A percentile compares a stretch with the other conserved stretches of the same genome.
These are phyloP conservation scores for Cystobasidium onofrii DNA, from an alignment of 768 basidiomycete genomes.

Conservation along the genomic window DNA sequence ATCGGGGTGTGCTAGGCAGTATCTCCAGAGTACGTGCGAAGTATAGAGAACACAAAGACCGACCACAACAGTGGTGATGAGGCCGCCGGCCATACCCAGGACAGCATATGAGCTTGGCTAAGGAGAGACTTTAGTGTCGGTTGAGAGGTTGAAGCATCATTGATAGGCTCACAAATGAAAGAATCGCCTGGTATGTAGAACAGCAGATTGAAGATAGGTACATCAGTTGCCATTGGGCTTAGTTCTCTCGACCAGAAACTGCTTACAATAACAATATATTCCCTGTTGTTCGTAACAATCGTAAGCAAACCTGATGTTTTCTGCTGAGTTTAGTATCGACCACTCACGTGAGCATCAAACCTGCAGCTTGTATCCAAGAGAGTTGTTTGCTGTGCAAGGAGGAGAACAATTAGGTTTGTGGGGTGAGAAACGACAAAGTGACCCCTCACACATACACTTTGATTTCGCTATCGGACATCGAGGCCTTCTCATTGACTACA, in stretches of 20 bases:
- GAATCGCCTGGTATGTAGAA: background rate
- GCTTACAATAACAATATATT: slow-evolving; percentile 25
- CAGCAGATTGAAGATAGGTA: background rate
- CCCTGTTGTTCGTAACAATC: background rate
- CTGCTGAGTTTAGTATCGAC: no score
- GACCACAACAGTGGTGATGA: slow-evolving; percentile 20
- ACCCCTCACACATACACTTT: background rate
- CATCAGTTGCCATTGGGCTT: background rate
- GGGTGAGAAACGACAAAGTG: background rate
- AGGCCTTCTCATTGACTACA: slow-evolving; percentile 14
- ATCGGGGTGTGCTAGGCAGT: slow-evolving; percentile 36
- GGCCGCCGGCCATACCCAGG: slow-evolving; percentile 36
- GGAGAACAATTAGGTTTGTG: background rate
- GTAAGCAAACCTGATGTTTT: no score
- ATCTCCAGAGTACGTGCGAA: slow-evolving; percentile 37
- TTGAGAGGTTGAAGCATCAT: no score
- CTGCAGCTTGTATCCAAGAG: slow-evolving; percentile 10
- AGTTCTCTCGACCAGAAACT: background rate
- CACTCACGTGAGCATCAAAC: slow-evolving; percentile 22
- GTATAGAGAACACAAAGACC: slow-evolving; percentile 36
- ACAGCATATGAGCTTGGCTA: slow-evolving; percentile 35
- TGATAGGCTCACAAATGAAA: background rate
- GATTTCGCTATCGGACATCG: slow-evolving; percentile 13
- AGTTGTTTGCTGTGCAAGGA: slow-evolving; percentile 4
- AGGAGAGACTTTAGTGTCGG: no score